Evolutionary conservation across 129 eudicot genomes (phyloP), one percentile per base, ranked within the genome.

Genomic region (Artemisia tridentata): DNA sequence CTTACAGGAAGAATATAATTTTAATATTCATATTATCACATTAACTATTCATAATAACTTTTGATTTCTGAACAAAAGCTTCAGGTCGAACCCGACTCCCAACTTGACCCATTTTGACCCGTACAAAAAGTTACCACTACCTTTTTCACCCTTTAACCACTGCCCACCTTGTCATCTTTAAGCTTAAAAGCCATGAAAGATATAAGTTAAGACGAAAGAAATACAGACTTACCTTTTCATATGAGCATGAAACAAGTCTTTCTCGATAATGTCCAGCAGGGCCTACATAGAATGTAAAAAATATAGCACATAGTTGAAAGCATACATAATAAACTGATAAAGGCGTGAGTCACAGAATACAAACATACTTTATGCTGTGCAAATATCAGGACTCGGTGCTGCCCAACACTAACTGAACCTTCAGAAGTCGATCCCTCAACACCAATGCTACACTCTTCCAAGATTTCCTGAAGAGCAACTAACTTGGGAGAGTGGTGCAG

Each of bases 381-480:
- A 72, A 95, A 95, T 68, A 95, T 90, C 79, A 95, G 60, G 63
- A 95, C 97, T 68, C 99, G 81, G 68, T 95, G 99, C 80, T 95
- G 97, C 63, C 97, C 99, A 68, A 88, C 85, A 69, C 79, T 76
- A 19, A 85, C 69, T 62, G 87, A 69, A 58, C 93, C 88, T 78
- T 95, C 99, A 70, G 96, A 76, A 84, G 81, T 81, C 34, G 91
- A 80, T 29, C 92, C 82, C 54, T 90, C 99, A 50, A 80, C 88
- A 29, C 99, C 99, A n/a, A 95, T 88, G 23, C 99, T 97, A 78
- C 99, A 95, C 81, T 95, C 99, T 79, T 90, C 97, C 76, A 95
- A 71, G 27, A 95, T 95, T 86, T 95, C 97, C 84, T 88, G 97
- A 73, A 95, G 97, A 53, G 99, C 99, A 56, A 95, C 88, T 66